These are phyloP conservation scores for Metarhizium rileyi DNA, from an alignment of 2,329 filamentous ascomycete genomes.

Conservation along the genomic window DNA sequence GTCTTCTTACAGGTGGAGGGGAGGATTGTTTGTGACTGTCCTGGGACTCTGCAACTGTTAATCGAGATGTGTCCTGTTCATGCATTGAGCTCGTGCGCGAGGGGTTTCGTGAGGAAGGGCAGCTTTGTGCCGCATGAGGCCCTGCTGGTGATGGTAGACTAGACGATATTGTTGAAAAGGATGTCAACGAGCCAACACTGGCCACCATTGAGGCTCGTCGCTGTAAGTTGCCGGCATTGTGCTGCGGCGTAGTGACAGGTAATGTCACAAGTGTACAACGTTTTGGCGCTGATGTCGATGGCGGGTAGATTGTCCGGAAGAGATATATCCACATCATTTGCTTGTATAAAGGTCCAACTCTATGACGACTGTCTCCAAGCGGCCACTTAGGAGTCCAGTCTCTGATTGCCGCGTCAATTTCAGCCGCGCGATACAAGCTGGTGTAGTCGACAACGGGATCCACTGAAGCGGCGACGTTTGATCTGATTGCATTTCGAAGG, in stretches of 20 bases:
- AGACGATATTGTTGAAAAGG: neutral
- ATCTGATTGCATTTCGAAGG: slow-evolving; percentile 64
- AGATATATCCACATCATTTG: slow-evolving; percentile 59
- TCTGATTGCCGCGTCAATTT: slow-evolving; percentile 65
- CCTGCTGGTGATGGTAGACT: neutral
- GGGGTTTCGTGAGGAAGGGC: slow-evolving; percentile 24
- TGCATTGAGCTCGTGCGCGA: slow-evolving; percentile 32
- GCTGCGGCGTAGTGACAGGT: slow-evolving; percentile 12
- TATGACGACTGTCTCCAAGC: slow-evolving; percentile 44
- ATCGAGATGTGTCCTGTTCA: slow-evolving; percentile 20
- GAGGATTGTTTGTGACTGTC: slow-evolving; percentile 21
- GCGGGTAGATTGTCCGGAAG: slow-evolving; percentile 51
- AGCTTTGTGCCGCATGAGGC: slow-evolving; percentile 17
- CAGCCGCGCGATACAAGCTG: slow-evolving; percentile 60
- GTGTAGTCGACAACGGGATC: slow-evolving; percentile 66
- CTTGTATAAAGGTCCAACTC: slow-evolving; percentile 50
- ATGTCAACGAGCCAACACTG: slow-evolving; percentile 11
- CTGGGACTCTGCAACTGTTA: slow-evolving; percentile 11
- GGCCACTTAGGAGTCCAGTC: slow-evolving; percentile 62
- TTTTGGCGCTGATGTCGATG: slow-evolving; percentile 22
- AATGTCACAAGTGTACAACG: slow-evolving; percentile 21
- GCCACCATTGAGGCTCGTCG: slow-evolving; percentile 28
- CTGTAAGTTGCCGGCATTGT: slow-evolving; percentile 10
- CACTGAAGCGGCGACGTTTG: slow-evolving; percentile 48
- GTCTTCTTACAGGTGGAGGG: slow-evolving; percentile 37